Conservation (phyloP, 495 filamentous ascomycete species). For the Thozetella sp. region DNA sequence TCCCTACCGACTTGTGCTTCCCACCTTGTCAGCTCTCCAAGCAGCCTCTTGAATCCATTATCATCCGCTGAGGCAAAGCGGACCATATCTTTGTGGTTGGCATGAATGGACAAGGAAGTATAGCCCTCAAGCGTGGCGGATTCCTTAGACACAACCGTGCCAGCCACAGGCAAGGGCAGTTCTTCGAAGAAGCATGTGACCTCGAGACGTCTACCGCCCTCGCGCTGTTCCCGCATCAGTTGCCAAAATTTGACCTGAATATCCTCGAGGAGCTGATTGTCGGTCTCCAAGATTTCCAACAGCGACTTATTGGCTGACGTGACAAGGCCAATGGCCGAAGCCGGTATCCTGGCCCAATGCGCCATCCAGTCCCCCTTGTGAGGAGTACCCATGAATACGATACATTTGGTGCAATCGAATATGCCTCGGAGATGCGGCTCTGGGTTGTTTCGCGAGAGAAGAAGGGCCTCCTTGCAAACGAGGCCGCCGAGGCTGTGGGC, state of each 20-base stretch:
- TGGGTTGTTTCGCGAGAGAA: neutral
- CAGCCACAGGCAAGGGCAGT: neutral
- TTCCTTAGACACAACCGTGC: neutral
- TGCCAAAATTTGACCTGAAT: neutral
- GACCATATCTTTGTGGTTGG: constrained; percentile 19
- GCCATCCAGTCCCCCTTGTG: constrained; percentile 24
- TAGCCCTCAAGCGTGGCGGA: constrained; percentile 9
- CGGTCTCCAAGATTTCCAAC: neutral
- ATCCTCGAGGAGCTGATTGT: neutral
- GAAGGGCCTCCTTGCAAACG: constrained; percentile 31
- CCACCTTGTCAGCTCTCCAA: constrained; percentile 8
- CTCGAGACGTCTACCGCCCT: neutral
- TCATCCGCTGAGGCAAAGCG: constrained; percentile 12
- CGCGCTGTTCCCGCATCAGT: neutral
- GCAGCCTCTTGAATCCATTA: constrained; percentile 18
- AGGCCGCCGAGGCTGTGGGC: constrained; percentile 41
- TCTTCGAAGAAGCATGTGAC: constrained; percentile 4
- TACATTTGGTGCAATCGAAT: constrained; percentile 9
- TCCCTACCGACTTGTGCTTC: neutral
- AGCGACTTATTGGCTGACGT: constrained; percentile 17
- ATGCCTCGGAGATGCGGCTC: constrained; percentile 16
- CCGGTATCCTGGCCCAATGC: constrained; percentile 7
- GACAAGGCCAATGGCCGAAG: constrained; percentile 3
- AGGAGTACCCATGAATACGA: constrained; percentile 35
- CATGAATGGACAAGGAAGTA: constrained; percentile 14